Conservation (phyloP, 1,139 yeast genomes). For the Pichia sp. region DNA sequence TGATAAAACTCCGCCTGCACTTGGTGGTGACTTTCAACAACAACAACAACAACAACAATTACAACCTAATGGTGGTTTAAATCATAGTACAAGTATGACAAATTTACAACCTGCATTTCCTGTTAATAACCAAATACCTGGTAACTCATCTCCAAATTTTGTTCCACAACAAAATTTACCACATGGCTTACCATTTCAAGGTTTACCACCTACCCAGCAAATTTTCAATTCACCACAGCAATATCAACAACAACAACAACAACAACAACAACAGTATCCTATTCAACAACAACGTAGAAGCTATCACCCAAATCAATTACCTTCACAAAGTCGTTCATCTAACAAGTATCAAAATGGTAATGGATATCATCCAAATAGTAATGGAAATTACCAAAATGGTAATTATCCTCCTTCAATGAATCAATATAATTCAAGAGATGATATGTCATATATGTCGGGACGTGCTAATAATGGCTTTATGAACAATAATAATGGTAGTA, state of each 20-base stretch:
- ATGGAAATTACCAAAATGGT: background rate
- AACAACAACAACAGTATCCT: background rate
- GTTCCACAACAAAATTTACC: conserved; percentile 27
- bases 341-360: background rate
- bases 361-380: background rate
- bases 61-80: background rate
- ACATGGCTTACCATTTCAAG: conserved; percentile 29
- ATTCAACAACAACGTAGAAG: conserved; percentile 5
- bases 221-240: conserved; percentile 20
- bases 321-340: background rate
- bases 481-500: background rate
- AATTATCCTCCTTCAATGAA: conserved; percentile 7
- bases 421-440: conserved; percentile 18
- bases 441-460: conserved; percentile 18
- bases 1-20: conserved; percentile 11
- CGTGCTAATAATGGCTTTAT: conserved; percentile 2
- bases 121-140: conserved; percentile 12
- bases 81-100: background rate
- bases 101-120: conserved; percentile 13
- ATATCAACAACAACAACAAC: background rate
- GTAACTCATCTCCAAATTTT: conserved; percentile 24
- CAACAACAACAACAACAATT: background rate
- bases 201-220: conserved; percentile 26
- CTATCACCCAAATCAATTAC: background rate
- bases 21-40: background rate